Base-by-base conservation (phyloP, 2,329 filamentous ascomycete species). In the Exophiala oligosperma region DNA sequence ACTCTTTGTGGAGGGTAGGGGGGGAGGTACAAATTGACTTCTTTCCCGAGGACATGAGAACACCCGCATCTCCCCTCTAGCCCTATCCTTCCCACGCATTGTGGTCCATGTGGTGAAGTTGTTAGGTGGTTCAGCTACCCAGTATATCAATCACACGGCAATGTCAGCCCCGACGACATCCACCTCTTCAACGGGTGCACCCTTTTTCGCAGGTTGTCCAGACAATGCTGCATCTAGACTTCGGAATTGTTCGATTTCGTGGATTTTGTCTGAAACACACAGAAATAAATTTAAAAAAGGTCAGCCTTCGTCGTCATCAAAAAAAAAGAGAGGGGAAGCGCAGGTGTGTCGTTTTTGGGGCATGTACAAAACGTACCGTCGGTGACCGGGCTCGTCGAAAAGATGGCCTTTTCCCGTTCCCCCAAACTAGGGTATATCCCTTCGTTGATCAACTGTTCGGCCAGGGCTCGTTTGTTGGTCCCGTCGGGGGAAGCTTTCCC, bases 351-450 rank as follows among this genome's bases (percentile, higher is more conserved):
- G 37, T 38, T 17, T 7, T 28, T 17, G 17, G 26, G 26, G 26
- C 4, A 28, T 28, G 26, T 28, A 7, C 26, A 28, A 7, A 7
- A 59, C 61, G 59, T 51, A 66, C 64, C 49, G 35, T 61, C 56
- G 24, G 54, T 64, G 40, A 67, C 64, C 2, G 65, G 65, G 37
- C 64, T 67, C 37, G 64, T 64, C 12, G 57, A 57, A 54, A 67
- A 67, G 41, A 67, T 66, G 17, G 62, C 62, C 62, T 67, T 67
- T 60, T 67, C 65, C 56, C 65, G 52, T 59, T 67, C 65, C 6
- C 65, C 65, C 32, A 67, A 40, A 41, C 65, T 67, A 12, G 65
- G 65, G 29, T 58, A 67, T 11, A 67, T 61, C 17, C 65, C 65
- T 47, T 64, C 62, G 24, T 60, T 56, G 56, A 63, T 61, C 53